A percentile compares a stretch with the other conserved stretches of the same genome.
Evolutionary conservation across 2,329 filamentous ascomycete species (phyloP).

Genomic region (Diaporthe vaccinii): DNA sequence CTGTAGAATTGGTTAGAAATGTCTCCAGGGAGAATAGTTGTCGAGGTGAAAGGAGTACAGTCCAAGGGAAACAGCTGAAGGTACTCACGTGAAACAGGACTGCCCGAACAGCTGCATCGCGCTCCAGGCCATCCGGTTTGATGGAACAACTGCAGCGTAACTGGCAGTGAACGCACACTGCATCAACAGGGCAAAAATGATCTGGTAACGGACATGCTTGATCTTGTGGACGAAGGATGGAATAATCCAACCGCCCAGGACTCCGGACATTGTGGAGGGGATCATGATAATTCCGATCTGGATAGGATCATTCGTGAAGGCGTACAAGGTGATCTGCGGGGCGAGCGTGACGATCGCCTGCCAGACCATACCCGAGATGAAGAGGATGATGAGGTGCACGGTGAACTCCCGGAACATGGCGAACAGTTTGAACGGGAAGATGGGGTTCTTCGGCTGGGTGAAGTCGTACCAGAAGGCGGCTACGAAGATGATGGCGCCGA

Average conservation of each 20-base stretch:
- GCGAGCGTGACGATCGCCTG: conserved; percentile 47
- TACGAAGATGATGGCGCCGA: conserved; percentile 43
- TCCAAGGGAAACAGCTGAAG: rapidly evolving
- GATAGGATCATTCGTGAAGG: conserved; percentile 49
- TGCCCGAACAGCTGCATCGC: conserved; percentile 50
- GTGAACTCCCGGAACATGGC: conserved; percentile 49
- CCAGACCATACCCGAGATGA: conserved; percentile 47
- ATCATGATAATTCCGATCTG: conserved; percentile 48
- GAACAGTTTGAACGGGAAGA: conserved; percentile 48
- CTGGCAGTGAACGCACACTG: conserved; percentile 48
- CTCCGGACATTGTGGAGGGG: conserved; percentile 44
- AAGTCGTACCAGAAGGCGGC: conserved; percentile 46
- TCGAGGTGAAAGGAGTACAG: too few relatives aligned
- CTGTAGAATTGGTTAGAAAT: not conserved
- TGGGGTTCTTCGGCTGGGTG: conserved; percentile 43
- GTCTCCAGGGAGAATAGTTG: too few relatives aligned
- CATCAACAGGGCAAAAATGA: conserved; percentile 49
- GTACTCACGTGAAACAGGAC: conserved; percentile 47
- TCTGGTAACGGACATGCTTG: conserved; percentile 48
- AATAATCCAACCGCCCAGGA: conserved; percentile 48
- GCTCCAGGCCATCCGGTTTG: conserved; percentile 48
- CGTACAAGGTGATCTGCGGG: conserved; percentile 49
- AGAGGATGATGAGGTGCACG: conserved; percentile 48
- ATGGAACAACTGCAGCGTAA: conserved; percentile 48
- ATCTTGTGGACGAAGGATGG: conserved; percentile 50